Evolutionary conservation across 1,139 yeast genomes (phyloP), one percentile per base, ranked within the genome.

Genomic region (Kodamaea suecica): DNA sequence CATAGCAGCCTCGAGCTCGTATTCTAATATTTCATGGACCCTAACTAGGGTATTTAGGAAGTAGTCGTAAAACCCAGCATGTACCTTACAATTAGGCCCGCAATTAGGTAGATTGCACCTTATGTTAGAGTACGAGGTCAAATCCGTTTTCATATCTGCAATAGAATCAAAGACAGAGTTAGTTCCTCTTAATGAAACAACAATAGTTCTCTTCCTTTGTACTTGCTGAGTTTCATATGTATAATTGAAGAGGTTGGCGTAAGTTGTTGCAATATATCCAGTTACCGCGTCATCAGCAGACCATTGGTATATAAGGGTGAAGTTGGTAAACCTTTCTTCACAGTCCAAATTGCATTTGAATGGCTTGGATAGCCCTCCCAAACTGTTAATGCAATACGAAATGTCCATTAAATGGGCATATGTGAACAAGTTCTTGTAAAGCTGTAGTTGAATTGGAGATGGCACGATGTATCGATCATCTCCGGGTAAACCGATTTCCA

Each of bases 331-430:
- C 32, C 55, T 37, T 3, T 44, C 44, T 12, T 59, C 61, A 43
- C 80, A 73, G 14, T 53, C 48, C 29, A 68, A 53, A 15, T 64
- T 68, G 45, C 80, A 74, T n/a, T 54, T 43, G 42, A 74, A 74
- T 0, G 79, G 79, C 17, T 52, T 49, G 2, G 53, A 48, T 5
- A 74, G 63, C 3, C 61, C 50, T 3, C 61, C 50, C 2, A 61
- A 40, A 2, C 58, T 51, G 2, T 74, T 66, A 2, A 74, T 61
- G 43, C 80, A 74, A 42, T 74, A 74, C 8, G 77, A 57, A 15
- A 72, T 70, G 40, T 73, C 78, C 29, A 69, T 67, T 28, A 73
- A 51, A 46, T 70, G 76, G 2, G 78, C 75, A 44, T 66, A 65
- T 4, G 66, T 63, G 48, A 50, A 61, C 37, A 67, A 50, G 33